Evolutionary conservation across 768 basidiomycete genomes (phyloP), one percentile per base, ranked within the genome.

Genomic region (Boletus reticuloceps): DNA sequence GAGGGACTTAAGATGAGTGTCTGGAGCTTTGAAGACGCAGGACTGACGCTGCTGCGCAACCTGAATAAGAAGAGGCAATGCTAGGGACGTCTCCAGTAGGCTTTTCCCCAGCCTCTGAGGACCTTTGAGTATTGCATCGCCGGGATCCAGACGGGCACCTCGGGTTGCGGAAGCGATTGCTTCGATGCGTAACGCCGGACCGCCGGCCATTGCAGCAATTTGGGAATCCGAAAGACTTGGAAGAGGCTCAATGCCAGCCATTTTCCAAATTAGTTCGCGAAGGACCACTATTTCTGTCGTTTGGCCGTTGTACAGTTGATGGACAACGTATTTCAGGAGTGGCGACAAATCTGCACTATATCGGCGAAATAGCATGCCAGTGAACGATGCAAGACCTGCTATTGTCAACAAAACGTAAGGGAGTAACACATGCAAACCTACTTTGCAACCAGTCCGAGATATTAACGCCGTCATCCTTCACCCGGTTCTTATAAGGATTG

Each of bases 391-490:
- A 29, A 98, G 83, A 70, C 91, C 95, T 95, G 41, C 11, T 53
- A 38, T 51, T 55, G 51, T 74, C 37, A 67, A 50, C 25, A 52
- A 65, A 57, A 56, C 37, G 51, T n/a, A 38, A 46, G 2, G 45
- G n/a, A 36, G 25, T 53, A n/a, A 19, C 42, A 53, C 31, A 53
- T n/a, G 19, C 48, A 50, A 41, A 81, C 90, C 52, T 67, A 95
- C 94, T 93, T 73, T 91, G 89, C 34, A 98, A 74, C 95, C 95
- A 97, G 59, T 94, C 87, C 3, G 89, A 84, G 3, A 83, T 88
- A 65, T 92, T 93, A 29, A 93, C 92, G 8, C 94, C 94, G 62
- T 98, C 95, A 58, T 88, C 86, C 74, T 98, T 97, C 41, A 94
- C 82, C 27, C 92, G 79, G 44, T 83, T 81, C 70, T 89, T 92